Base-by-base conservation (phyloP, 371 early-diverging fungal species). In the Mucor irregularis region DNA sequence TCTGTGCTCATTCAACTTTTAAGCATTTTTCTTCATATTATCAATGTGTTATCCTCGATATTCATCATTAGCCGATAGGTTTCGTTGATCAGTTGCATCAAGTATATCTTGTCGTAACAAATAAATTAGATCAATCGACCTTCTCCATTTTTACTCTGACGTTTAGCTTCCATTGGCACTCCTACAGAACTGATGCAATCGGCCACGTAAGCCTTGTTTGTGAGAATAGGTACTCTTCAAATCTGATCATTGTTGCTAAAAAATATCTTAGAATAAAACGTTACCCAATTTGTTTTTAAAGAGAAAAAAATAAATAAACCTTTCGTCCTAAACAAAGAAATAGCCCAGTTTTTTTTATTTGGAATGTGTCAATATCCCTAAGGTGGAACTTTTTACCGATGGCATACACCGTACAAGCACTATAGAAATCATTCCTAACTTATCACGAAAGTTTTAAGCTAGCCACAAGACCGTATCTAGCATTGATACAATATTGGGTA, bases 281-380 rank as follows among this genome's bases (percentile, higher is more conserved):
- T 47, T 58, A 52, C 53, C 26, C 29, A 25, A 55, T 46, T 33
- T 40, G 52, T 31, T 46, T 49, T 61, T 61, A 49, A 61, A 61
- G 28, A 61, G 56, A 61, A 48, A 40, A 55, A 52, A 61, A 50
- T 34, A 61, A 55, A 61, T 56, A 61, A 38, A 61, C 62, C 46
- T 55, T 51, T 61, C 30, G 53, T n/a, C 62, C 29, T 56, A 56
- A 56, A 62, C 34, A 56, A 62, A 62, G n/a, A n/a, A n/a, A n/a
- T n/a, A n/a, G n/a, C n/a, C n/a, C n/a, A n/a, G n/a, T n/a, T n/a
- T n/a, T n/a, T n/a, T n/a, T n/a, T n/a, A n/a, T n/a, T n/a, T n/a
- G n/a, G n/a, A n/a, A n/a, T n/a, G n/a, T n/a, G n/a, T n/a, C n/a
- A n/a, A n/a, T n/a, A n/a, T n/a, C n/a, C n/a, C n/a, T n/a, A n/a